Percentiles rank a stretch among this genome's conserved stretches.
Evolutionary conservation across 148 eudicot species (phyloP).

Genomic region (Diospyros lotus): DNA sequence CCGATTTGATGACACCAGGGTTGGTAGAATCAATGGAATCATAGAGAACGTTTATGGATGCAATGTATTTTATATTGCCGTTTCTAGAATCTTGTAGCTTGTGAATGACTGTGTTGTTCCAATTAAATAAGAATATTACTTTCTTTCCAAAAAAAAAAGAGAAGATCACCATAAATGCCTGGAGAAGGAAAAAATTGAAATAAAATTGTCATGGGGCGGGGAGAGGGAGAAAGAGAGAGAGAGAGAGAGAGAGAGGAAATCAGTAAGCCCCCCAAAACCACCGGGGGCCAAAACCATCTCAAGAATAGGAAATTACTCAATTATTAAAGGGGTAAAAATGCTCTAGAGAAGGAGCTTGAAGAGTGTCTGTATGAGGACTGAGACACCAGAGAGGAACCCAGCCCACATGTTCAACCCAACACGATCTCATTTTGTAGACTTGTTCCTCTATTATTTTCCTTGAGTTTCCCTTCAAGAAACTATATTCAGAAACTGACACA

Average conservation of each 20-base stretch:
- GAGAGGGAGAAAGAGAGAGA: not conserved
- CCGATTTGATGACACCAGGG: too few relatives aligned
- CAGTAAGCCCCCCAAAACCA: not conserved
- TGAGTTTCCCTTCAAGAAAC: not conserved
- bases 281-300: too few relatives aligned
- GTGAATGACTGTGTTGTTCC: too few relatives aligned
- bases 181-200: not conserved
- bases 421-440: not conserved
- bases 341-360: not conserved
- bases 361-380: not conserved
- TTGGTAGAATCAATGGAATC: too few relatives aligned
- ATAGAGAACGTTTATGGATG: too few relatives aligned
- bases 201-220: too few relatives aligned
- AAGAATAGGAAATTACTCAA: not conserved
- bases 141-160: not conserved
- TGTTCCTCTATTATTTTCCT: too few relatives aligned
- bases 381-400: not conserved
- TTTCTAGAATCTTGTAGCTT: too few relatives aligned
- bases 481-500: not conserved
- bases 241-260: not conserved
- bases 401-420: not conserved
- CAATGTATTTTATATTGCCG: too few relatives aligned
- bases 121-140: not conserved
- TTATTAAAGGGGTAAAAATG: not conserved
- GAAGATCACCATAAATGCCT: not conserved